Base-by-base conservation (phyloP, 208 protist species). In the Novymonas esmeraldas region DNA sequence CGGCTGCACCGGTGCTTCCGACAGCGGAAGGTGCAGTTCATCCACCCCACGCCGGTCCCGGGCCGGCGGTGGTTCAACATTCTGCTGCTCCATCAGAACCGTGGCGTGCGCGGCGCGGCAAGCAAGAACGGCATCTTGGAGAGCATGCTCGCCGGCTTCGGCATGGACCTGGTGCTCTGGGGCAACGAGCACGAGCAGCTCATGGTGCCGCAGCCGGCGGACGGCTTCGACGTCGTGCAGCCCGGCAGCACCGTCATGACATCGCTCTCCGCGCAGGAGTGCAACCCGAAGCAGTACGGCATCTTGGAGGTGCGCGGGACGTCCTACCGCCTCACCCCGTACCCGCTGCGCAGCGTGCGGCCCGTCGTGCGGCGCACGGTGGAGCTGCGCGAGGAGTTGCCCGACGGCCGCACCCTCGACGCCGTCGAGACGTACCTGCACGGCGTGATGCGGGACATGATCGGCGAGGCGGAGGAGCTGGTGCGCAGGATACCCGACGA, bases 181-280 rank as follows among this genome's bases (percentile, higher is more conserved):
- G 99, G 98, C 14, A 99, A 99, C 75, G 99, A 99, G 82, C 99
- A 99, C 70, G 98, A 99, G 75, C 98, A 98, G 59, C 76, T 90
- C 31, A 98, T 99, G 79, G 81, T 90, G 28, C 97, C 97, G 45
- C 69, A 87, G 48, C 80, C 85, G 6, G 71, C 77, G 31, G 67
- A 84, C 36, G 82, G 86, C 24, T 99, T 98, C 75, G 93, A 97
- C 28, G 87, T 99, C 3, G 79, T 95, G 16, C 98, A 99, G 84
- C 98, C 98, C 0, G 98, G 98, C 29, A 99, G 97, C 41, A 97
- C 92, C 18, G 93, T 99, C 10, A 89, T 96, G 20, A 99, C 98
- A 6, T 95, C 97, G 0, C 82, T 99, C 6, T 89, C 77, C 41
- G 87, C 88, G 33, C 93, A 94, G 52, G 98, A 99, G 75, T 87